These are phyloP conservation scores for Psilocybe azurescens DNA, from an alignment of 768 basidiomycete genomes.

Conservation along the genomic window DNA sequence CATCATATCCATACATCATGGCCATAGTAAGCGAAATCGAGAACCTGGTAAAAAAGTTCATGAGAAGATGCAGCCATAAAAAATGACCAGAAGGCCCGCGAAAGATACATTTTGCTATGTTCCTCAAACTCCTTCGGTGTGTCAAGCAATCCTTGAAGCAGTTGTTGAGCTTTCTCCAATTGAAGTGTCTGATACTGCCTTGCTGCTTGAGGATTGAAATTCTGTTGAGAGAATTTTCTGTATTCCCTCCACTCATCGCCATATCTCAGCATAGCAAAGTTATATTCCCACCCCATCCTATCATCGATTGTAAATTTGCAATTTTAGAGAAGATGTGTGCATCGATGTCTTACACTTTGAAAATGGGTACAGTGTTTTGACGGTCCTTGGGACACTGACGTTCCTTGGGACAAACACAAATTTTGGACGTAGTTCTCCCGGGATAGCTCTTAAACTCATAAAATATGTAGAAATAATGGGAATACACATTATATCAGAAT, in stretches of 20 bases:
- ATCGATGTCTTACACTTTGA: slow-evolving; percentile 7
- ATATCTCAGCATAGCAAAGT: slow-evolving; percentile 39
- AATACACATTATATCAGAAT: too few species aligned
- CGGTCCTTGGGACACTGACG: too few species aligned
- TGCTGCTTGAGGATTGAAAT: slow-evolving; percentile 33
- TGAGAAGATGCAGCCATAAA: not conserved
- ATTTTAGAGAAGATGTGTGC: not conserved
- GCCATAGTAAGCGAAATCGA: slow-evolving; percentile 21
- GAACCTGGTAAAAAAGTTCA: not conserved
- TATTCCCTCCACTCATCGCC: slow-evolving; percentile 42
- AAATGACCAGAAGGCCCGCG: not conserved
- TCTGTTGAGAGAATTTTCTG: slow-evolving; percentile 41
- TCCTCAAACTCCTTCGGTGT: slow-evolving; percentile 16
- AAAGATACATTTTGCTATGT: slow-evolving; percentile 18
- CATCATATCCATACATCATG: slow-evolving; percentile 26
- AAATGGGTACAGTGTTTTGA: too few species aligned
- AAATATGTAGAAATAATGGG: too few species aligned
- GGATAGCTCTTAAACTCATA: too few species aligned
- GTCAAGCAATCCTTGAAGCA: slow-evolving; percentile 30
- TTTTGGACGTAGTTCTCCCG: not conserved
- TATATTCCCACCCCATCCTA: slow-evolving; percentile 41
- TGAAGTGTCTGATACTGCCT: slow-evolving; percentile 35
- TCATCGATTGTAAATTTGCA: not conserved
- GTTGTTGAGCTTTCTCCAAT: slow-evolving; percentile 30
- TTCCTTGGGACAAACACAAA: too few species aligned